Base-by-base conservation (phyloP, 371 early-diverging fungal genomes). In the Smittium mucronatum region DNA sequence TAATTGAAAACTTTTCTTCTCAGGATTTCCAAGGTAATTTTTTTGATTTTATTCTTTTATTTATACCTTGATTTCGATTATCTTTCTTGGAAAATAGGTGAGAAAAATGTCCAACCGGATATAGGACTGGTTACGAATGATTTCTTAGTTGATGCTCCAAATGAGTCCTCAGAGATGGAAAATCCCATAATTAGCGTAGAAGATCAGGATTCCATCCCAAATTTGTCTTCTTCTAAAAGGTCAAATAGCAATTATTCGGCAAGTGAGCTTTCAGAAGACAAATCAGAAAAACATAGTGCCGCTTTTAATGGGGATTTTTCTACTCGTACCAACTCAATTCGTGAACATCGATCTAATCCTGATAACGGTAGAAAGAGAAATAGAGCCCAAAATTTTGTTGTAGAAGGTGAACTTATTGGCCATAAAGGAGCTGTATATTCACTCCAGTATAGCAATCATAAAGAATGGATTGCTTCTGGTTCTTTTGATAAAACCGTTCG, bases 401-500 rank as follows among this genome's bases (percentile, higher is more conserved):
- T 33, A 2, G 69, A 31, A 31, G 76, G 75, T 2, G 79, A 78
- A 68, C 74, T 78, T 34, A 76, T 75, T 17, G 80, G 80, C 0
- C 79, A 78, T 47, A 72, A 33, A 31, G 79, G 80, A 2, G 79
- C 79, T 1, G 69, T 78, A 34, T 78, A 78, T 72, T 69, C 79
- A 26, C 61, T 73, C 32, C 76, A 79, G 67, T 78, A 78, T 69
- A 72, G 78, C 59, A 69, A 72, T 0, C 16, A 70, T 11, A 73
- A 76, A 69, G 69, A 67, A 0, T 70, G 71, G 57, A 72, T 78
- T 29, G 79, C 74, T 35, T 76, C 77, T 34, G 79, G 76, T 21
- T 78, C 79, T 17, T 78, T 78, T 57, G 79, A 78, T 72, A 67
- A 70, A 67, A 72, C 79, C 17, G 74, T 78, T 71, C 78, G 79